Evolutionary conservation across 1,284 basidiomycete species (phyloP), one percentile per base, ranked within the genome.

Genomic region (Sanghuangporus weigelae): DNA sequence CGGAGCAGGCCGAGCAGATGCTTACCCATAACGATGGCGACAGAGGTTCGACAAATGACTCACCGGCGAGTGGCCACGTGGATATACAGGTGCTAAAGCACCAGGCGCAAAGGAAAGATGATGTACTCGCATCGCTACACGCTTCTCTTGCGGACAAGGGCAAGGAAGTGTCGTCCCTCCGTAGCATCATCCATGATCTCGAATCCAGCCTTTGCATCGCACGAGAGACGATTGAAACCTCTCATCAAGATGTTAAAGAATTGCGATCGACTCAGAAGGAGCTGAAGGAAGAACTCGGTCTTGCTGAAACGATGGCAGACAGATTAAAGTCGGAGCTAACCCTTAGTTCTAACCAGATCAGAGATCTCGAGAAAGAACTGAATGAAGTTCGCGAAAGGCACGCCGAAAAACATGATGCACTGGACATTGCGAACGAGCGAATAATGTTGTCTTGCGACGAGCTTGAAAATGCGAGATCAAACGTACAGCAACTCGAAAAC

Each of bases 401-500:
- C 5, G 69, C 73, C 1, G 78, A 81, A 39, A 77, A 80, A 64
- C 79, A 81, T 51, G 78, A 83, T 56, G 76, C 79, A 38, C 73
- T 76, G 16, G 79, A 84, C 55, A 78, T 79, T 56, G 71, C 82
- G 49, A 78, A 84, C 57, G 58, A 64, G 16, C 63, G 59, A 42
- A 19, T 60, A 3, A 31, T 51, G 7, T 31, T 60, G 4, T 49
- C 63, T 14, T 26, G 50, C 21, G 59, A 64, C n/a, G 75, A 79
- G 46, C 75, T 87, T 3, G 81, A 86, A 63, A 80, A 76, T 10
- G 84, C 81, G 1, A 73, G 77, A 7, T 83, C 87, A 67, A 76
- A 85, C 3, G 81, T 78, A 16, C 74, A 78, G 48, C 86, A 92
- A 71, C 78, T 90, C 79, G 86, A 92, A 67, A 82, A 86, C 5